phyloP scores from a whole-genome alignment of 1,139 yeast genomes.

The Lodderomyces pseudojiufengensis region DNA sequence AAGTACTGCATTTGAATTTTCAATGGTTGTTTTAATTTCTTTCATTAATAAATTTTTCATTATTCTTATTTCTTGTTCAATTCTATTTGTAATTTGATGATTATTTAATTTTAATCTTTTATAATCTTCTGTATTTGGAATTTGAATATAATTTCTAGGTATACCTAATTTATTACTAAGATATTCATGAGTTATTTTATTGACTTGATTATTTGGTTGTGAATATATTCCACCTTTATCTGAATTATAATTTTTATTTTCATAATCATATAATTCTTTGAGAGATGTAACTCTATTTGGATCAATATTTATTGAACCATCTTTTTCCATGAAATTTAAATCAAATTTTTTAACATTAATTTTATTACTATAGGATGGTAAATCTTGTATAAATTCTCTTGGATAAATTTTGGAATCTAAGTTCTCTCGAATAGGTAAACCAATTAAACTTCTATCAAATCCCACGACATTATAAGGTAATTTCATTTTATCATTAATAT shows the following conservation, averaged over 20 bases:
- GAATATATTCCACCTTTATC: slow-evolving; percentile 2
- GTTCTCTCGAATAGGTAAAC: slow-evolving; percentile 32
- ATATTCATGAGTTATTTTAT: slow-evolving; percentile 10
- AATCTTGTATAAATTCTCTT: slow-evolving; percentile 40
- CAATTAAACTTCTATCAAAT: slow-evolving; percentile 39
- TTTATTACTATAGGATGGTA: slow-evolving; percentile 25
- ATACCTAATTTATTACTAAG: slow-evolving; percentile 15
- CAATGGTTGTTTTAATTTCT: slow-evolving; percentile 29
- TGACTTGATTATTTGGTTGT: neutral
- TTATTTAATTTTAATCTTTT: slow-evolving; percentile 24
- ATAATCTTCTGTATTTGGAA: slow-evolving; percentile 29
- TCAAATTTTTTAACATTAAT: slow-evolving; percentile 38
- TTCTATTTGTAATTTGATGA: slow-evolving; percentile 14
- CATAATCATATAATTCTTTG: slow-evolving; percentile 5
- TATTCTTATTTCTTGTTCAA: slow-evolving; percentile 33
- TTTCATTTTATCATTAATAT: slow-evolving; percentile 5
- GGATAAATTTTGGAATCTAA: slow-evolving; percentile 24
- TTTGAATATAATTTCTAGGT: slow-evolving; percentile 28
- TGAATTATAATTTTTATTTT: slow-evolving; percentile 1
- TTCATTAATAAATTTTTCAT: slow-evolving; percentile 30
- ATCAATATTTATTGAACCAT: slow-evolving; percentile 20
- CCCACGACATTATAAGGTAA: slow-evolving; percentile 43
- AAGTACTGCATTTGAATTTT: slow-evolving; percentile 12
- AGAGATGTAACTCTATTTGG: slow-evolving; percentile 15
- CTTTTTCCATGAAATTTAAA: slow-evolving; percentile 32